phyloP scores from a whole-genome alignment of 768 basidiomycete genomes.

The Mrakia blollopis region DNA sequence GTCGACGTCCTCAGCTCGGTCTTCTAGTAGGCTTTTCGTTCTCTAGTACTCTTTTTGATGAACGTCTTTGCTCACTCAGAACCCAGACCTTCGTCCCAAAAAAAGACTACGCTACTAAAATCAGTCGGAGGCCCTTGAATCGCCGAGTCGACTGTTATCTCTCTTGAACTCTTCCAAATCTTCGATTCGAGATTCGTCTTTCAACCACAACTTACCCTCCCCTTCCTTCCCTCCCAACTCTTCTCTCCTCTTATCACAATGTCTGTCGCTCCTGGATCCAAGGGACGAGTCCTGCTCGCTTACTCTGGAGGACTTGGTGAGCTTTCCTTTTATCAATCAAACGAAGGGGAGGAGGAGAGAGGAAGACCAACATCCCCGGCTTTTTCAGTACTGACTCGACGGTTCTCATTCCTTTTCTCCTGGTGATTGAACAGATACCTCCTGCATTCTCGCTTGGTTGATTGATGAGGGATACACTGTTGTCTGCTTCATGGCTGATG shows the following conservation, averaged over 20 bases:
- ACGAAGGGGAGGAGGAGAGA: neutral
- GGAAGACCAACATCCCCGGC: no score
- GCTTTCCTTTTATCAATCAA: slow-evolving; percentile 44
- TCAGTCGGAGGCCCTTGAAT: no score
- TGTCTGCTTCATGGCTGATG: slow-evolving; percentile 68
- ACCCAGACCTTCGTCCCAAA: no score
- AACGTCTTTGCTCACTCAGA: no score
- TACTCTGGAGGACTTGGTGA: slow-evolving; percentile 96
- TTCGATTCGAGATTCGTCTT: neutral
- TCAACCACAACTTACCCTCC: neutral
- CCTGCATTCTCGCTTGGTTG: slow-evolving; percentile 98
- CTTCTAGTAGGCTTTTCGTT: slow-evolving; percentile 21
- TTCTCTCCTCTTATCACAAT: slow-evolving; percentile 12
- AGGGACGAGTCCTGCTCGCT: slow-evolving; percentile 87
- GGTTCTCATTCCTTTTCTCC: neutral
- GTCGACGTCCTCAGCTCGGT: slow-evolving; percentile 41
- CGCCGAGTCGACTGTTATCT: no score
- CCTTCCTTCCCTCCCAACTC: neutral
- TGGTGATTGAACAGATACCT: slow-evolving; percentile 71
- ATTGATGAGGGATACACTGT: slow-evolving; percentile 98
- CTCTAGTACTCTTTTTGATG: no score
- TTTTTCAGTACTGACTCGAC: slow-evolving; percentile 7
- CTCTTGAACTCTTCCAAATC: no score
- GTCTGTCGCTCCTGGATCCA: slow-evolving; percentile 38
- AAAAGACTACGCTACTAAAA: no score